Conservation (phyloP, 1,284 basidiomycete genomes). For the Trichosporon ovoides region DNA sequence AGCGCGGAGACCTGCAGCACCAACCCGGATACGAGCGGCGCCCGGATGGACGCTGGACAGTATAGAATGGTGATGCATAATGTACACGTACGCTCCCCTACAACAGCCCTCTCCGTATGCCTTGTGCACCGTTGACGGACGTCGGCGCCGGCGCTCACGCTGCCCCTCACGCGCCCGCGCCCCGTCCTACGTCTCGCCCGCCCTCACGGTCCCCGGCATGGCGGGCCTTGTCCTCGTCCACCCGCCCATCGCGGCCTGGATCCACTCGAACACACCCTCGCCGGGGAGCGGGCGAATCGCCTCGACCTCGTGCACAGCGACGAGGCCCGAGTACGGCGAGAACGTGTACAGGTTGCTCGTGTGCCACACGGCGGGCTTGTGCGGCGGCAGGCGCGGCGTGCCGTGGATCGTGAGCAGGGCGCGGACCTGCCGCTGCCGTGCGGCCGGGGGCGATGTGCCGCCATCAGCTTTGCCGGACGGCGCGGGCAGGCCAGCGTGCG, state of each 20-base stretch:
- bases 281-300: constrained; percentile 48
- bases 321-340: constrained; percentile 46
- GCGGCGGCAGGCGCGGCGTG: constrained; percentile 39
- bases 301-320: constrained; percentile 47
- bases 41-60: too few species aligned
- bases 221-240: not conserved
- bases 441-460: constrained; percentile 14
- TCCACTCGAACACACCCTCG: constrained; percentile 47
- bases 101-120: too few species aligned
- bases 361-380: constrained; percentile 42
- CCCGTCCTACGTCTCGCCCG: not conserved
- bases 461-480: not conserved
- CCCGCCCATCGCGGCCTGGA: constrained; percentile 14
- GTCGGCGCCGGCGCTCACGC: too few species aligned
- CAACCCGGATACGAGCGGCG: too few species aligned
- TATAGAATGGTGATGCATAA: too few species aligned
- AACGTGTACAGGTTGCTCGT: constrained; percentile 48
- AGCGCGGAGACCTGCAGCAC: too few species aligned
- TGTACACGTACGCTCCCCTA: too few species aligned
- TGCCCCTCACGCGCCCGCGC: too few species aligned
- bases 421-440: constrained; percentile 39
- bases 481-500: constrained; percentile 20
- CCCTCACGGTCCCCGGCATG: not conserved
- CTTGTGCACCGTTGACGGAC: too few species aligned
- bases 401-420: constrained; percentile 39